Percentiles rank a stretch among this genome's conserved stretches.
These are phyloP conservation scores for Pestalotiopsis fici DNA, from an alignment of 2,329 filamentous ascomycete species.

Conservation along the genomic window DNA sequence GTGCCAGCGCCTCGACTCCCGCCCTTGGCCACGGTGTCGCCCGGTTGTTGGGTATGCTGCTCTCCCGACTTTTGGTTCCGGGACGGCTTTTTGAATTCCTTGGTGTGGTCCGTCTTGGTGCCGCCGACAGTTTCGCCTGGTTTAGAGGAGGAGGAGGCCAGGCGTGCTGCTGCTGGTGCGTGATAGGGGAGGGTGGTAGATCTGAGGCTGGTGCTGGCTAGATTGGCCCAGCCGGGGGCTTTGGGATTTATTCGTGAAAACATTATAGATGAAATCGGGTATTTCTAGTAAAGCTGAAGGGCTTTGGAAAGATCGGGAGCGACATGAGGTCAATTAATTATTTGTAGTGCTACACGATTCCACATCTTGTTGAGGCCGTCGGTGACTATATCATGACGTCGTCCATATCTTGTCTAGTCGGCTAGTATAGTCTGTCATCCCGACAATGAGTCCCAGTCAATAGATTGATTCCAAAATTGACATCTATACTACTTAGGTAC, in stretches of 20 bases:
- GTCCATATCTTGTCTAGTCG: not conserved
- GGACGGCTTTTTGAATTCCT: not conserved
- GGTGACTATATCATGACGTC: slow-evolving; percentile 1
- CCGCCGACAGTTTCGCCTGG: not conserved
- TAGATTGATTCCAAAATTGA: too few species aligned
- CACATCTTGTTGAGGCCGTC: not conserved
- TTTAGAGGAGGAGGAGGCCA: not conserved
- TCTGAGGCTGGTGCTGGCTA: not conserved
- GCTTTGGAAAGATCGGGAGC: too few species aligned
- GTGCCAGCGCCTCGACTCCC: not conserved
- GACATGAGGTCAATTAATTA: too few species aligned
- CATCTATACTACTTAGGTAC: too few species aligned
- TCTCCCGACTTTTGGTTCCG: not conserved
- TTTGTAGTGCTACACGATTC: not conserved
- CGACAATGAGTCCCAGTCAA: not conserved
- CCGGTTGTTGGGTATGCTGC: not conserved
- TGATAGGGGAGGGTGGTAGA: not conserved
- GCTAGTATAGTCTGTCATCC: not conserved
- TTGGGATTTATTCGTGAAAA: not conserved
- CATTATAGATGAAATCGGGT: not conserved
- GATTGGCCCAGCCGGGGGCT: not conserved
- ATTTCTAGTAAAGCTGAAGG: too few species aligned
- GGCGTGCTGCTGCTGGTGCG: not conserved
- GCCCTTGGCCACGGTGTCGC: not conserved
- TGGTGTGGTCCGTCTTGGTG: slow-evolving; percentile 1